phyloP scores from a whole-genome alignment of 176 grass and related monocot genomes.

The Ensete ventricosum region DNA sequence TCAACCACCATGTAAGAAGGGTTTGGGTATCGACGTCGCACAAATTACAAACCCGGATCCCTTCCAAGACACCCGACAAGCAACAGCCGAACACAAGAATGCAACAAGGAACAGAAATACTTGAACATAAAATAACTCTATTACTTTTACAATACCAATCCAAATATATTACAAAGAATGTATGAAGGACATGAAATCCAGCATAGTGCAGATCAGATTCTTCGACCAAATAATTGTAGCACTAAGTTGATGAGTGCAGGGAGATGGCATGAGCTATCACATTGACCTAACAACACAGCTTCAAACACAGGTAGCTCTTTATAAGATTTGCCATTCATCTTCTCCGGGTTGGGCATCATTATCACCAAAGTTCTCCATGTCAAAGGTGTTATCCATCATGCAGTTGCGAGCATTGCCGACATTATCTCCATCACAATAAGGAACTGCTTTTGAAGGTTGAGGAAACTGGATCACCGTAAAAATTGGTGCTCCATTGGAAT shows the following conservation, averaged over 20 bases:
- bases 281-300: background rate
- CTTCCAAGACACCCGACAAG: too few species aligned
- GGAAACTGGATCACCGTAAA: conserved; percentile 66
- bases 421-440: conserved; percentile 18
- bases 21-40: too few species aligned
- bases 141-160: too few species aligned
- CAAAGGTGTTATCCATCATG: conserved; percentile 20
- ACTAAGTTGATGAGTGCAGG: background rate
- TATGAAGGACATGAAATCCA: background rate
- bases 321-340: conserved; percentile 93
- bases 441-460: conserved; percentile 30
- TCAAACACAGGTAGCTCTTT: background rate
- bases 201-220: background rate
- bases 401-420: conserved; percentile 23
- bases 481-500: conserved; percentile 68
- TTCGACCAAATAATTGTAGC: background rate
- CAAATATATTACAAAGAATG: background rate
- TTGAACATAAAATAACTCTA: too few species aligned
- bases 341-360: conserved; percentile 43
- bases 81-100: too few species aligned
- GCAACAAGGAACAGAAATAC: too few species aligned
- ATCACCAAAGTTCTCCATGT: conserved; percentile 36
- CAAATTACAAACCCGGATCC: too few species aligned
- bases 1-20: too few species aligned
- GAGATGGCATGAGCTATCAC: background rate